Conservation (phyloP, 192 early-diverging fungal genomes). For the Fimicolochytrium jonesii region DNA sequence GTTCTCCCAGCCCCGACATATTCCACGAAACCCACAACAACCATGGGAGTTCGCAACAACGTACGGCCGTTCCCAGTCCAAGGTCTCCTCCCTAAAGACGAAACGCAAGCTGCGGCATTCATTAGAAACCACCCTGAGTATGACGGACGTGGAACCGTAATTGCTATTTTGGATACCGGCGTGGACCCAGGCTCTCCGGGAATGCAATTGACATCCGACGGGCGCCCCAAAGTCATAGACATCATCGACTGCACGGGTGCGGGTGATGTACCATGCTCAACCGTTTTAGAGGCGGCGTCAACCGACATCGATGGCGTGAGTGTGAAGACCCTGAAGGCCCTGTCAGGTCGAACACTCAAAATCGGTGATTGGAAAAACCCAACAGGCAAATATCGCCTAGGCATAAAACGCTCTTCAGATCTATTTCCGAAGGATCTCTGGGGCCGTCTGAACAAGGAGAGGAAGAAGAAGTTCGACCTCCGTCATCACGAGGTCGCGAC, state of each 20-base stretch:
- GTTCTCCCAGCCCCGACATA: too few species aligned
- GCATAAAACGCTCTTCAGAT: constrained; percentile 71
- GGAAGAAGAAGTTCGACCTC: constrained; percentile 36
- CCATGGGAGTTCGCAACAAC: too few species aligned
- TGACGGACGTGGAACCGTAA: constrained; percentile 84
- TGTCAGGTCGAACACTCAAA: constrained; percentile 70
- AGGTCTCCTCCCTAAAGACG: constrained; percentile 63
- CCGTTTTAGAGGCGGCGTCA: constrained; percentile 49
- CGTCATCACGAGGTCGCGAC: constrained; percentile 38
- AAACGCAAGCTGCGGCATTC: constrained; percentile 81
- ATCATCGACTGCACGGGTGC: constrained; percentile 92
- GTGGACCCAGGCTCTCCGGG: constrained; percentile 91
- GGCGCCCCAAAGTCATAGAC: constrained; percentile 86
- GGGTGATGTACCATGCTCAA: constrained; percentile 57
- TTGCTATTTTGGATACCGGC: constrained; percentile 41
- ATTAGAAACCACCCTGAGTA: constrained; percentile 75
- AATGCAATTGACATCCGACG: constrained; percentile 78
- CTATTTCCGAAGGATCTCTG: constrained; percentile 63
- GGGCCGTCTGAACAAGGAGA: constrained; percentile 34
- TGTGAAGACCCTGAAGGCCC: constrained; percentile 52
- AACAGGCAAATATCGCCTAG: constrained; percentile 74
- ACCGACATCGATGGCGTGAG: constrained; percentile 36
- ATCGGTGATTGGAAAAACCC: constrained; percentile 77
- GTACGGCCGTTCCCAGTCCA: constrained; percentile 46
- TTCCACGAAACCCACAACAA: too few species aligned